Conservation (phyloP, 2,329 filamentous ascomycete species). For the Aspergillus proliferans region DNA sequence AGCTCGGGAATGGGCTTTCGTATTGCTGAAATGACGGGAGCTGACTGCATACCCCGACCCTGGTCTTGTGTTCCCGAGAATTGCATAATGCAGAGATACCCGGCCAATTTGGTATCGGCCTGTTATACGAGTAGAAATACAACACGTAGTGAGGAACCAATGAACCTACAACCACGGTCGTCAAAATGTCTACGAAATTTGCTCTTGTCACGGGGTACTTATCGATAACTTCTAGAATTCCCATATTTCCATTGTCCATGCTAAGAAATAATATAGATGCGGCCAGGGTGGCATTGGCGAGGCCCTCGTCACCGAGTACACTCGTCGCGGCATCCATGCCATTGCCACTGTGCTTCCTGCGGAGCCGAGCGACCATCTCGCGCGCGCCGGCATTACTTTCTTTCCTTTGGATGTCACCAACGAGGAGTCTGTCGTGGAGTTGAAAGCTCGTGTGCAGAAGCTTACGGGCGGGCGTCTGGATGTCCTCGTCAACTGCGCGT, state of each 20-base stretch:
- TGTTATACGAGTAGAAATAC: too few species aligned
- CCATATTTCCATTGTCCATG: background rate
- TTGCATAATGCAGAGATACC: too few species aligned
- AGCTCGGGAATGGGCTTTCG: too few species aligned
- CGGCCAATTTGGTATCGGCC: too few species aligned
- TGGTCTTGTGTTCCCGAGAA: too few species aligned
- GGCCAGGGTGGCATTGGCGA: constrained; percentile 4
- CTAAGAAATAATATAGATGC: background rate
- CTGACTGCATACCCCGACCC: too few species aligned
- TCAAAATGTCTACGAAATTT: background rate
- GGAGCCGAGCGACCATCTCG: constrained; percentile 1
- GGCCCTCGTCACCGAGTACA: constrained; percentile 1
- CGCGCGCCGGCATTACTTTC: constrained; percentile 3
- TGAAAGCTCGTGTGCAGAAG: constrained; percentile 1
- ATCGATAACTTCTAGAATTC: background rate
- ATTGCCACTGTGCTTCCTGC: constrained; percentile 42
- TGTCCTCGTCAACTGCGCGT: constrained; percentile 11
- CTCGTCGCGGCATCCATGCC: constrained; percentile 21
- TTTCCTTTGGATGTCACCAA: constrained; percentile 10
- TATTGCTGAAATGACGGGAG: too few species aligned
- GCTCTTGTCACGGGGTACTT: background rate
- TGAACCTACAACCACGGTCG: too few species aligned
- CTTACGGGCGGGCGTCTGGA: constrained; percentile 8
- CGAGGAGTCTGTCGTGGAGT: background rate
- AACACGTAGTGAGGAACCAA: too few species aligned